Base-by-base conservation (phyloP, 2,329 filamentous ascomycete species). In the Davidsoniella australis region DNA sequence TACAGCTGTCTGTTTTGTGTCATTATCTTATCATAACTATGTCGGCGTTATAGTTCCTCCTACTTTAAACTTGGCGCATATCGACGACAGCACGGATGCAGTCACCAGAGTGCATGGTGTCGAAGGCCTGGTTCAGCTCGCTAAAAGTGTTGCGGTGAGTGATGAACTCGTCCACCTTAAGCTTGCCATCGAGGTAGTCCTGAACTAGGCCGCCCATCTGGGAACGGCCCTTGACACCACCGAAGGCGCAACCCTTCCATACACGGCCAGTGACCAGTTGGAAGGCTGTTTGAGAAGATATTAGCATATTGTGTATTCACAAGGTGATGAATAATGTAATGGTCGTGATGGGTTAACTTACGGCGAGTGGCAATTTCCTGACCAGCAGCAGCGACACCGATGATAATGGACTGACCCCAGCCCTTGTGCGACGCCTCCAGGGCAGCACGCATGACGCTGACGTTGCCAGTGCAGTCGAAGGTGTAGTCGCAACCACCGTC, bases 151-250 rank as follows among this genome's bases (percentile, higher is more conserved):
- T 85, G 58, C 88, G 80, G 71, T 98, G 91, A 29, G 91, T 98
- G 69, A 98, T 96, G 72, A 96, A 96, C 71, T 98, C 91, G 63
- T 96, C 89, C 42, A 96, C 91, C 80, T 95, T 96, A 62, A 98
- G 80, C 62, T 82, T 76, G 58, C 88, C 88, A 48, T 75, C 75
- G 65, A 93, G 73, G 69, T 98, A 98, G 67, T 96, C 89, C 57
- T 78, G 70, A 20, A 98, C 87, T 39, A 98, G 79, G 52, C 75
- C 80, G 44, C 84, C 82, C 56, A 98, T 78, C 70, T 98, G 91
- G 33, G 84, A 81, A 61, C 91, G 88, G 58, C 91, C 91, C 75
- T 96, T 98, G 74, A 98, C 88, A 59, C 91, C 91, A 58, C 91
- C 91, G 61, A 98, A 98, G 16, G 91, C 91, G 63, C 89, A 96